Percentiles rank a stretch among this genome's conserved stretches.
phyloP scores from a whole-genome alignment of 768 basidiomycete species.

The Tubosaeta brunneosetosa region DNA sequence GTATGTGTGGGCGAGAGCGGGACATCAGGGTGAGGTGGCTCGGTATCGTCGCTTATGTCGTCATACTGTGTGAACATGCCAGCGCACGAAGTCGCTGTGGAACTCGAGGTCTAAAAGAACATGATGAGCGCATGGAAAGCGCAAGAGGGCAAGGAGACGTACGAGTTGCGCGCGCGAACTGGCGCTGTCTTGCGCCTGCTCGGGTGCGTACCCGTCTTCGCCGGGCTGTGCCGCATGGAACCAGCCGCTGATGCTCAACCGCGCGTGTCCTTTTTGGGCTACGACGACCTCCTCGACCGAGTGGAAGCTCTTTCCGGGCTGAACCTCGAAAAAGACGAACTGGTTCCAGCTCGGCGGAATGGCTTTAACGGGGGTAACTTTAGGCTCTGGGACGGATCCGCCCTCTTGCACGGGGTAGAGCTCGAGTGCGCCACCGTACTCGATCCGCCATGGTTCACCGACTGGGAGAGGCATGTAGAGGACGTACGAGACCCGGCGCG shows the following conservation, averaged over 20 bases:
- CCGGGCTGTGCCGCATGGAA: conserved; percentile 91
- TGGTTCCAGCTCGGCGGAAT: conserved; percentile 87
- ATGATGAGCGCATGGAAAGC: conserved; percentile 2
- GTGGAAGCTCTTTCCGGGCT: conserved; percentile 93
- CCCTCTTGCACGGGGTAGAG: conserved; percentile 71
- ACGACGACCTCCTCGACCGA: conserved; percentile 96
- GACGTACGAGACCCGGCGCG: conserved; percentile 92
- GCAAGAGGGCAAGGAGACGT: conserved; percentile 32
- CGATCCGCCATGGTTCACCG: conserved; percentile 73
- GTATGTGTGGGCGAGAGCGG: conserved; percentile 55
- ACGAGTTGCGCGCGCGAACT: conserved; percentile 94
- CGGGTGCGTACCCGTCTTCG: conserved; percentile 77
- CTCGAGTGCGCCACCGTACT: conserved; percentile 93
- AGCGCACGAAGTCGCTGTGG: conserved; percentile 33
- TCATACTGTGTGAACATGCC: conserved; percentile 52
- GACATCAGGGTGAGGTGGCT: conserved; percentile 47
- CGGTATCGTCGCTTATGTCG: conserved; percentile 28
- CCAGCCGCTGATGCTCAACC: conserved; percentile 94
- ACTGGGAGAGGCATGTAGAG: conserved; percentile 87
- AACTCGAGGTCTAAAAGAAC: conserved; percentile 50
- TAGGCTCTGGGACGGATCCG: conserved; percentile 65
- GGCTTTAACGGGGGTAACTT: conserved; percentile 55
- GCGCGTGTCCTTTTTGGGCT: conserved; percentile 59
- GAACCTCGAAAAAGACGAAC: conserved; percentile 86
- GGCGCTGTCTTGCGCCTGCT: conserved; percentile 59